These are phyloP conservation scores for Alnus rubra DNA, from an alignment of 306 rosid genomes.

Conservation along the genomic window DNA sequence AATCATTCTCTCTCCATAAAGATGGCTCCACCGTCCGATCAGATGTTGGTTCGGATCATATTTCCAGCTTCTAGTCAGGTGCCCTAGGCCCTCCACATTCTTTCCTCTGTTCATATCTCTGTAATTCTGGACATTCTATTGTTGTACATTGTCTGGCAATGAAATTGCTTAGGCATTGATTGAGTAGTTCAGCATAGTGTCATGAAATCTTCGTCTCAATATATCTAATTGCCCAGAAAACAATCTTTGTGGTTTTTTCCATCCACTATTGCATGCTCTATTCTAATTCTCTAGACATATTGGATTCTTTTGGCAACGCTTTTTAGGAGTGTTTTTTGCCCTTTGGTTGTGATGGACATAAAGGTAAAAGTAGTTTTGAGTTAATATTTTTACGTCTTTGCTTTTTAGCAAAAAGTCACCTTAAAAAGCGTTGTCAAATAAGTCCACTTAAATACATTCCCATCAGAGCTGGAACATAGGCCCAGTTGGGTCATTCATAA, in stretches of 20 bases:
- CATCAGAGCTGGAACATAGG: neutral
- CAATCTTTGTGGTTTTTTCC: neutral
- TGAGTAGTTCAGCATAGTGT: neutral
- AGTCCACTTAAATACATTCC: neutral
- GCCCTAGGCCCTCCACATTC: constrained; percentile 1
- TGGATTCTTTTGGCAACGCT: no score
- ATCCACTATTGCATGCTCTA: neutral
- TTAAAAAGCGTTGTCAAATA: no score
- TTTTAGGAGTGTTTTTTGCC: no score
- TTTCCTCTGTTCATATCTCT: constrained; percentile 28
- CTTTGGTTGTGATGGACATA: no score
- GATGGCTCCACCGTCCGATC: constrained; percentile 44
- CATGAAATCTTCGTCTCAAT: neutral
- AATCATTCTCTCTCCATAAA: constrained; percentile 47
- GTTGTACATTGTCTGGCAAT: constrained; percentile 28
- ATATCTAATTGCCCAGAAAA: neutral
- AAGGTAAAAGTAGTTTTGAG: no score
- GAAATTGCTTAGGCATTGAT: constrained; percentile 21
- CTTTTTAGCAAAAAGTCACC: no score
- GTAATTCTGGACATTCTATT: constrained; percentile 30
- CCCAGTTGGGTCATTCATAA: neutral
- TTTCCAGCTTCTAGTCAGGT: constrained; percentile 58
- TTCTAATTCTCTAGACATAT: neutral
- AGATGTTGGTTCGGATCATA: constrained; percentile 73
- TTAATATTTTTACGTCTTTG: no score